Conservation (phyloP, 805 yeast genomes). For the Cyberlindnera samutprakarnensis region DNA sequence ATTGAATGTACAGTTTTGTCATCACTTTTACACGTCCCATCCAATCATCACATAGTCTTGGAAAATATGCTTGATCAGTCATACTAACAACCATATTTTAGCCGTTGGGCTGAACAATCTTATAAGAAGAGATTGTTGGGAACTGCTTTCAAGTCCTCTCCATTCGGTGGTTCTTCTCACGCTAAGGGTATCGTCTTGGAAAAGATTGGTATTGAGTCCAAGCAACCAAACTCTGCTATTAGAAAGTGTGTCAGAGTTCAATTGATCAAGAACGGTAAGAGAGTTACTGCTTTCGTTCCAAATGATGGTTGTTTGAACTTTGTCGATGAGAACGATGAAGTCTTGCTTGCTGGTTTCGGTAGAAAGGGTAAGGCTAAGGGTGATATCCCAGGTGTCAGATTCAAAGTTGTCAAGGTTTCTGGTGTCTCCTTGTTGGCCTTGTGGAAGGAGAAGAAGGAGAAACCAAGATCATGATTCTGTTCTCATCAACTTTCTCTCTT, state of each 20-base stretch:
- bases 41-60: too few species aligned
- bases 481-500: slow-evolving; percentile 1
- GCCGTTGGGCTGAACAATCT: slow-evolving; percentile 99
- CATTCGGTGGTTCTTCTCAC: slow-evolving; percentile 99
- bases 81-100: slow-evolving; percentile 23
- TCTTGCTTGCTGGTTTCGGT: slow-evolving; percentile 99
- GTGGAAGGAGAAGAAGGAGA: slow-evolving; percentile 99
- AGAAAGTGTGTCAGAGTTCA: slow-evolving; percentile 99
- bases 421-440: slow-evolving; percentile 99
- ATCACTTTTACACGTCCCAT: too few species aligned
- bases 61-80: too few species aligned
- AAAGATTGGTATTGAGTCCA: slow-evolving; percentile 99
- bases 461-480: slow-evolving; percentile 90
- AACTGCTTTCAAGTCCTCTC: slow-evolving; percentile 99
- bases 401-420: slow-evolving; percentile 99
- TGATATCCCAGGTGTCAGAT: slow-evolving; percentile 99
- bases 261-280: slow-evolving; percentile 99
- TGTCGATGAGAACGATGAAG: slow-evolving; percentile 99
- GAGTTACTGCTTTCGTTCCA: slow-evolving; percentile 99
- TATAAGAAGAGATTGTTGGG: slow-evolving; percentile 99
- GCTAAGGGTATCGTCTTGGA: slow-evolving; percentile 99
- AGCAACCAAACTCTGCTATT: slow-evolving; percentile 99
- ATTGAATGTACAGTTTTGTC: too few species aligned
- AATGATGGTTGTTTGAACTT: slow-evolving; percentile 99
- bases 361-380: slow-evolving; percentile 99